phyloP scores from a whole-genome alignment of 495 filamentous ascomycete species.

The Gamarada debralockiae region DNA sequence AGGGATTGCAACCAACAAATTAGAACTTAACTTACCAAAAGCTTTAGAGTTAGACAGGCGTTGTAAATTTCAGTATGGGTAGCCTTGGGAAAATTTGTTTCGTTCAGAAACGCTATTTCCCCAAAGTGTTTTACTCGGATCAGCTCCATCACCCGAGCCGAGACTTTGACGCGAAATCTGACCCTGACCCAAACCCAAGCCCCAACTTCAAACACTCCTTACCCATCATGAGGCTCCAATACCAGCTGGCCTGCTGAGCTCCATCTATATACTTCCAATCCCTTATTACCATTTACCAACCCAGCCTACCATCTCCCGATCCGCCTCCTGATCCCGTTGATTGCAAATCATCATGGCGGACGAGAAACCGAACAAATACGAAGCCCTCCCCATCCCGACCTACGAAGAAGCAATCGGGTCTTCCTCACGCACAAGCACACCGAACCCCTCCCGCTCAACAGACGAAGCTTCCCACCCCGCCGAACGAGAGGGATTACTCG shows the following conservation, averaged over 20 bases:
- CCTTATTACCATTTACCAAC: not conserved
- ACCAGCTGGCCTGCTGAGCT: conserved; percentile 24
- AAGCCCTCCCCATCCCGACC: conserved; percentile 78
- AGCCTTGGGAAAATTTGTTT: too few species aligned
- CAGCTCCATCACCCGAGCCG: conserved; percentile 9
- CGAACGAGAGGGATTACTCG: conserved; percentile 29
- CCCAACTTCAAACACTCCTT: not conserved
- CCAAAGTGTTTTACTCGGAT: too few species aligned
- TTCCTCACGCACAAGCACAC: conserved; percentile 18
- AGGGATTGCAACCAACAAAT: too few species aligned
- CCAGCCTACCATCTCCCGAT: too few species aligned
- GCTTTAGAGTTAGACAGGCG: too few species aligned
- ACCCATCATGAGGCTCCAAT: conserved; percentile 15
- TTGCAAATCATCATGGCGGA: conserved; percentile 51
- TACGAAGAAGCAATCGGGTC: conserved; percentile 79
- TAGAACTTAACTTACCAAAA: too few species aligned
- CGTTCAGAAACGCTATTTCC: too few species aligned
- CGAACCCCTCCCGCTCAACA: not conserved
- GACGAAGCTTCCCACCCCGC: conserved; percentile 30
- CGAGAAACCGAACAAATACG: conserved; percentile 57
- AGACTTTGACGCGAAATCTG: not conserved
- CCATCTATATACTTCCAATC: not conserved
- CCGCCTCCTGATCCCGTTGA: too few species aligned
- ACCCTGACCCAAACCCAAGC: not conserved
- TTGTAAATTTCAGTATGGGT: too few species aligned